Base-by-base conservation (phyloP, 768 basidiomycete species). In the Omphalotus guepiniiformis region DNA sequence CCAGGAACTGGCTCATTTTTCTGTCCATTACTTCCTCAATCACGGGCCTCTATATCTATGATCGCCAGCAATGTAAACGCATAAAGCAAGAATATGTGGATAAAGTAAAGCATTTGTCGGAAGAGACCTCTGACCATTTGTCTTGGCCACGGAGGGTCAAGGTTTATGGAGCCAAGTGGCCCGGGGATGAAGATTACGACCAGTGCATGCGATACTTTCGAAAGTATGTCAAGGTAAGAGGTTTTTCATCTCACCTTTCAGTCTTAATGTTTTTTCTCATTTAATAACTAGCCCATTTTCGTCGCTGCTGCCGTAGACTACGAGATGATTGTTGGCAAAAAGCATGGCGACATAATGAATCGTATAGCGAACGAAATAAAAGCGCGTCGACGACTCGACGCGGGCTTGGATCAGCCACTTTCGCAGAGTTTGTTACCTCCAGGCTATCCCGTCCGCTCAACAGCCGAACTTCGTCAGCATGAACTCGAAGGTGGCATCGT, bases 291-390 rank as follows among this genome's bases (percentile, higher is more conserved):
- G 96, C 96, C 96, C 7, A 79, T 95, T 47, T 74, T 99, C 4
- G 88, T 94, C 28, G 93, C 95, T 4, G 93, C 93, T 2, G 96
- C 93, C 0, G 72, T 97, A 28, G 96, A 99, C 74, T 99, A 89
- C 64, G 83, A 87, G 29, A 78, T 93, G 64, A 68, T 92, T 39
- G 72, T 78, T 12, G 88, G 91, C 19, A 88, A 88, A 58, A 75
- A 85, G 49, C 83, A 90, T 53, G 94, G 96, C 4, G 93, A 94
- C 54, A 74, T 97, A 36, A 79, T 86, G n/a, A 73, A 78, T 19
- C 80, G 78, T 25, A 74, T 96, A 15, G 79, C 86, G 11, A 79
- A 92, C 32, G 76, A 85, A 42, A 78, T 92, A 54, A 80, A 84
- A 54, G 61, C 72, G 18, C 80, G 83, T 38, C 78, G 96, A 36